These are phyloP conservation scores for Moniliophthora roreri DNA, from an alignment of 1,284 basidiomycete species.

Conservation along the genomic window DNA sequence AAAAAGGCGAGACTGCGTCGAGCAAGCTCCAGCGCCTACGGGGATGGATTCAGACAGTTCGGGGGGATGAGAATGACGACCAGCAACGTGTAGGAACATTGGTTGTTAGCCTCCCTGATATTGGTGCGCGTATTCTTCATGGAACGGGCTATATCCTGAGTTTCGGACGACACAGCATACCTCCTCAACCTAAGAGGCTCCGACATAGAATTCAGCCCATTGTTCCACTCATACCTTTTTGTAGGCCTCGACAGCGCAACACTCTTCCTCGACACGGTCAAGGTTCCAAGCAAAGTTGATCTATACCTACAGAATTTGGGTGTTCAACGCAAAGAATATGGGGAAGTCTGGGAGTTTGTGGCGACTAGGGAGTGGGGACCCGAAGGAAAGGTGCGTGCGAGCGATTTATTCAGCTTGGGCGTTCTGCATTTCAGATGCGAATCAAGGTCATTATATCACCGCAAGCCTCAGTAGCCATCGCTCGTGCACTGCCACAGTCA, in stretches of 20 bases:
- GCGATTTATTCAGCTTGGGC: neutral
- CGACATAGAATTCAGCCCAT: constrained; percentile 85
- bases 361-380: constrained; percentile 7
- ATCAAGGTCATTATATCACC: constrained; percentile 61
- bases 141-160: constrained; percentile 5
- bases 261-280: constrained; percentile 69
- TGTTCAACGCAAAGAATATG: constrained; percentile 67
- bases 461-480: constrained; percentile 76
- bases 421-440: neutral
- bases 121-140: constrained; percentile 43
- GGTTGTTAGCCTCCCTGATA: constrained; percentile 58
- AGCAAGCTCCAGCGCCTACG: constrained; percentile 59
- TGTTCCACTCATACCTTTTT: constrained; percentile 85
- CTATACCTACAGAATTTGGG: constrained; percentile 60
- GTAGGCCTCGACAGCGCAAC: constrained; percentile 60
- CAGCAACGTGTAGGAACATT: constrained; percentile 67
- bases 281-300: constrained; percentile 52
- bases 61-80: constrained; percentile 50
- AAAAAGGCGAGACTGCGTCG: constrained; percentile 47
- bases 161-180: constrained; percentile 63
- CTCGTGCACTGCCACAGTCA: constrained; percentile 75
- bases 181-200: constrained; percentile 80
- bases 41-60: constrained; percentile 66
- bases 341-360: constrained; percentile 77
- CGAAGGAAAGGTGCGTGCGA: neutral